Evolutionary conservation across 2,329 filamentous ascomycete genomes (phyloP).

Genomic region (Talaromyces islandicus): DNA sequence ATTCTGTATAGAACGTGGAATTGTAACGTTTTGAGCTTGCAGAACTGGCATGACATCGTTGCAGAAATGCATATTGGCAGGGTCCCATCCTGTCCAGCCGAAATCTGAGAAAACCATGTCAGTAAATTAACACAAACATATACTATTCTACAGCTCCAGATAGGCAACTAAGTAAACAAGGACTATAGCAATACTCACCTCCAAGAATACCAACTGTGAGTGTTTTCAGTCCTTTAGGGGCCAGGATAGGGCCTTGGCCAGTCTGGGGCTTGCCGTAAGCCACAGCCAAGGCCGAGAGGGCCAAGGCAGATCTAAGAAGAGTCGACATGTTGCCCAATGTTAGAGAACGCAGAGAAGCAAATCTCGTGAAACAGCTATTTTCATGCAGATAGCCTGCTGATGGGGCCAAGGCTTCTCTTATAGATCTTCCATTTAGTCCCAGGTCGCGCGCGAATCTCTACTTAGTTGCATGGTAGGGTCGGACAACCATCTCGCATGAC

Average conservation of each 20-base stretch:
- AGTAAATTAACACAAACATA: background rate
- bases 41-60: conserved; percentile 13
- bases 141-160: background rate
- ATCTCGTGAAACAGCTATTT: background rate
- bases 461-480: background rate
- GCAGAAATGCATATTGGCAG: conserved; percentile 18
- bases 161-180: background rate
- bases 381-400: background rate
- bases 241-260: background rate
- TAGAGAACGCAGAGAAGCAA: background rate
- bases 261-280: conserved; percentile 6
- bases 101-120: conserved; percentile 11
- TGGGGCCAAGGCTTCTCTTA: background rate
- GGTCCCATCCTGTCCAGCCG: conserved; percentile 21
- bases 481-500: background rate
- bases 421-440: background rate
- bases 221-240: conserved; percentile 1
- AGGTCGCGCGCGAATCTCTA: background rate
- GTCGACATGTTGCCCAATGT: background rate
- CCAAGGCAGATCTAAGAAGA: background rate
- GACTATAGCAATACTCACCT: background rate
- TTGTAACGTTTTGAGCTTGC: conserved; percentile 12
- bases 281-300: background rate
- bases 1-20: conserved; percentile 17
- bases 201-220: conserved; percentile 7